phyloP scores from a whole-genome alignment of 768 basidiomycete species.

The Lepiota venenata region DNA sequence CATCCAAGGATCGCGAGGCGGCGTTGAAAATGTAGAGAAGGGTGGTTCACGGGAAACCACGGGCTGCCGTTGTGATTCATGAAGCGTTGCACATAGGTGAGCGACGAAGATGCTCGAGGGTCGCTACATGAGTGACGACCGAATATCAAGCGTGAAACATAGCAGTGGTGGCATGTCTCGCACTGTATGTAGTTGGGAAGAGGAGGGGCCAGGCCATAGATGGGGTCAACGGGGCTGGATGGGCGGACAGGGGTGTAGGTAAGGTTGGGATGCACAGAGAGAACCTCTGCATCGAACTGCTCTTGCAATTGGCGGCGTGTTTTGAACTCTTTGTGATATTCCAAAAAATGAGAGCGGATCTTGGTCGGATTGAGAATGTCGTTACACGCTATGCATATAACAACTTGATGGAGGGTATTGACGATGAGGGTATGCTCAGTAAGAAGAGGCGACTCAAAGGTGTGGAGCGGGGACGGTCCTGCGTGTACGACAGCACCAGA shows the following conservation, averaged over 20 bases:
- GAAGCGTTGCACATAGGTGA: not conserved
- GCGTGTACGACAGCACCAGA: too few relatives aligned
- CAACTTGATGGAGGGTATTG: not conserved
- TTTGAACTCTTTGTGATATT: not conserved
- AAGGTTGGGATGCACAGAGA: not conserved
- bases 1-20: not conserved
- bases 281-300: not conserved
- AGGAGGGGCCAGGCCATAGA: not conserved
- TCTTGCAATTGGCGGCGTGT: not conserved
- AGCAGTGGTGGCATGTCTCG: not conserved
- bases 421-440: too few relatives aligned
- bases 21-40: too few relatives aligned
- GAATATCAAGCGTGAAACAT: not conserved
- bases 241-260: not conserved
- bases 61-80: not conserved
- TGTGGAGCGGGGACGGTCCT: too few relatives aligned
- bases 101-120: too few relatives aligned
- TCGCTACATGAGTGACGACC: not conserved
- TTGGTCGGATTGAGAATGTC: not conserved
- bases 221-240: not conserved
- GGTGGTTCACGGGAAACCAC: too few relatives aligned
- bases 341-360: not conserved
- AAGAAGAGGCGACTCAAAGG: too few relatives aligned
- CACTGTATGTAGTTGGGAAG: not conserved
- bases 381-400: slow-evolving; percentile 1